A percentile compares a stretch with the other conserved stretches of the same genome.
These are phyloP conservation scores for Diaporthe destruens DNA, from an alignment of 2,329 filamentous ascomycete species.

Conservation along the genomic window DNA sequence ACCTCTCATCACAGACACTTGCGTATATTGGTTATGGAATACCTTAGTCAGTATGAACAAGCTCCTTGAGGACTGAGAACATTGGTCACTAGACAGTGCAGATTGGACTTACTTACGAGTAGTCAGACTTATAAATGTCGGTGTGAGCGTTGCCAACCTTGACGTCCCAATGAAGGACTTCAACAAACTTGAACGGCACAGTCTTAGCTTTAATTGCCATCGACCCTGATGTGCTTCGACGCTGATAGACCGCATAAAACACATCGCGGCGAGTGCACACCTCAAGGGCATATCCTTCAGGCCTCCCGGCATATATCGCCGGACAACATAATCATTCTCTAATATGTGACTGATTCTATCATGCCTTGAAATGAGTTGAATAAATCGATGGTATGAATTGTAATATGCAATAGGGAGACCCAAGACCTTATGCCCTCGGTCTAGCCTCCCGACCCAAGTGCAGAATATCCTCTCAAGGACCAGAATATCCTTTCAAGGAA, in stretches of 20 bases:
- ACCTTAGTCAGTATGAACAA: background rate
- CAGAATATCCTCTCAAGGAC: conserved; percentile 47
- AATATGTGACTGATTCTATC: background rate
- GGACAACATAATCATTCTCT: background rate
- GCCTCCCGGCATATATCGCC: background rate
- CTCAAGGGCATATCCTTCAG: background rate
- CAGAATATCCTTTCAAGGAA: conserved; percentile 47
- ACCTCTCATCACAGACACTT: background rate
- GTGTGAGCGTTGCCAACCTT: background rate
- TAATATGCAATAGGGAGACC: conserved; percentile 5
- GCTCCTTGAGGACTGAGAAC: background rate
- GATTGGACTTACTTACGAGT: background rate
- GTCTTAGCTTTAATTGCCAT: background rate
- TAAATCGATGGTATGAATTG: background rate
- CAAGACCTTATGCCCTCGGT: conserved; percentile 10
- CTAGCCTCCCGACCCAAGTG: conserved; percentile 39
- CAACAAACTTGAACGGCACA: background rate
- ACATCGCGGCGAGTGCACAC: background rate
- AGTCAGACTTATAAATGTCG: background rate
- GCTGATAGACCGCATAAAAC: background rate
- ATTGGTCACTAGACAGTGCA: background rate
- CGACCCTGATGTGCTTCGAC: background rate
- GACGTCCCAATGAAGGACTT: background rate
- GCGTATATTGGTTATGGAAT: background rate
- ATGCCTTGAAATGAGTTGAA: background rate